Evolutionary conservation across 495 filamentous ascomycete genomes (phyloP).

Genomic region (Lasiosphaeris hirsuta): DNA sequence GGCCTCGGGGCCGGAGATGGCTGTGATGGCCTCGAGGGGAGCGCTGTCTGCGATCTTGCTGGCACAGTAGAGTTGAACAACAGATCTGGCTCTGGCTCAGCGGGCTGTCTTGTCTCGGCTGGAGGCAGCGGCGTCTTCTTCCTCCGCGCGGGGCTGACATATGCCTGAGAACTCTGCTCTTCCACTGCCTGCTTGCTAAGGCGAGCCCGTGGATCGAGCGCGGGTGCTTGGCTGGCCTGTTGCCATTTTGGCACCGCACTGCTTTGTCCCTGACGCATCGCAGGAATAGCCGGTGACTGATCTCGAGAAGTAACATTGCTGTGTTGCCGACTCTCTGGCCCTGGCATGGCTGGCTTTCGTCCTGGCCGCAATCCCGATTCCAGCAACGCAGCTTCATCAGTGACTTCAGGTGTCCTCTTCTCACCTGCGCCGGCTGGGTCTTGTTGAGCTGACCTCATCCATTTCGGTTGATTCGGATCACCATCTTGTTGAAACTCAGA

Average conservation of each 20-base stretch:
- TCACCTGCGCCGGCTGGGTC: slow-evolving; percentile 22
- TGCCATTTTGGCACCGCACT: slow-evolving; percentile 43
- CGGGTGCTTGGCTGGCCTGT: slow-evolving; percentile 37
- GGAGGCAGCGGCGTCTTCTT: slow-evolving; percentile 56
- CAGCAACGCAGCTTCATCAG: slow-evolving; percentile 90
- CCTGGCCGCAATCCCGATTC: slow-evolving; percentile 59
- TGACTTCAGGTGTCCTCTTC: slow-evolving; percentile 45
- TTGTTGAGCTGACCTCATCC: slow-evolving; percentile 74
- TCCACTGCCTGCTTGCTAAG: slow-evolving; percentile 70
- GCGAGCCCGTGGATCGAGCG: slow-evolving; percentile 54
- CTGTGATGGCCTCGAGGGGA: slow-evolving; percentile 27
- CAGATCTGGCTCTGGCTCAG: slow-evolving; percentile 55
- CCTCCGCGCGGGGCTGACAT: slow-evolving; percentile 83
- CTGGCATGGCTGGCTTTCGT: slow-evolving; percentile 30
- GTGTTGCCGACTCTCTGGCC: slow-evolving; percentile 22
- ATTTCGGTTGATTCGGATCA: slow-evolving; percentile 84
- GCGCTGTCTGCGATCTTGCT: slow-evolving; percentile 19
- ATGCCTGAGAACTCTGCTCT: slow-evolving; percentile 78
- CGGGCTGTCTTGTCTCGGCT: slow-evolving; percentile 35
- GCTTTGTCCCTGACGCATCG: slow-evolving; percentile 13
- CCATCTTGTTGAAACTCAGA: slow-evolving; percentile 76
- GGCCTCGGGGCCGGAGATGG: slow-evolving; percentile 29
- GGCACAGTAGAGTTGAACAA: slow-evolving; percentile 45
- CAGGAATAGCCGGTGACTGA: slow-evolving; percentile 46
- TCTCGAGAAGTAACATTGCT: slow-evolving; percentile 34